phyloP scores from a whole-genome alignment of 768 basidiomycete genomes.

The Lactifluus echinatus region DNA sequence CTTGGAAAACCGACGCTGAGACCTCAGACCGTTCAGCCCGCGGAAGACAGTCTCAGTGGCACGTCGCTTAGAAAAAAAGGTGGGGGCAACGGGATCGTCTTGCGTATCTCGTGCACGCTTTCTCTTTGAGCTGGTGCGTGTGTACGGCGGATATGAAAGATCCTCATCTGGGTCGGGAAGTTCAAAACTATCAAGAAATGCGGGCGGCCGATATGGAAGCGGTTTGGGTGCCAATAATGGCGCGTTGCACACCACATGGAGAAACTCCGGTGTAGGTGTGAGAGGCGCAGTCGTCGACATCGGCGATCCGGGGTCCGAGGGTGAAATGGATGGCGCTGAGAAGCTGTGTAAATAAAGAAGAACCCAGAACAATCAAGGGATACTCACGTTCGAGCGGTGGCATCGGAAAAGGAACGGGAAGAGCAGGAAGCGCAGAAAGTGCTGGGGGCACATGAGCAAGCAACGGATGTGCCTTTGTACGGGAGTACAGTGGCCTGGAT shows the following conservation, averaged over 20 bases:
- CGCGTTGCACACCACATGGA: conserved; percentile 53
- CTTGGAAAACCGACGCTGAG: conserved; percentile 10
- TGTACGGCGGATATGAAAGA: conserved; percentile 62
- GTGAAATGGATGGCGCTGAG: conserved; percentile 35
- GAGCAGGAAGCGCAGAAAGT: conserved; percentile 1
- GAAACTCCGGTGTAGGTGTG: conserved; percentile 24
- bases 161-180: conserved; percentile 61
- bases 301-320: conserved; percentile 28
- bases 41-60: conserved; percentile 10
- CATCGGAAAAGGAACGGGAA: neutral
- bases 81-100: neutral
- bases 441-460: neutral
- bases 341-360: conserved; percentile 1
- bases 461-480: neutral
- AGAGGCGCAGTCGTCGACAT: conserved; percentile 24
- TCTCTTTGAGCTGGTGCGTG: conserved; percentile 41
- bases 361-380: conserved; percentile 17
- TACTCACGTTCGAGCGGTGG: conserved; percentile 23
- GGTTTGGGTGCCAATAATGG: conserved; percentile 63
- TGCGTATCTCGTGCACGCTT: conserved; percentile 31
- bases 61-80: conserved; percentile 10
- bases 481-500: neutral
- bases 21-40: conserved; percentile 8
- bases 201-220: conserved; percentile 60
- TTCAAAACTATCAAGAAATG: conserved; percentile 57